These are phyloP conservation scores for Aspergillus affinis DNA, from an alignment of 495 filamentous ascomycete genomes.

Conservation along the genomic window DNA sequence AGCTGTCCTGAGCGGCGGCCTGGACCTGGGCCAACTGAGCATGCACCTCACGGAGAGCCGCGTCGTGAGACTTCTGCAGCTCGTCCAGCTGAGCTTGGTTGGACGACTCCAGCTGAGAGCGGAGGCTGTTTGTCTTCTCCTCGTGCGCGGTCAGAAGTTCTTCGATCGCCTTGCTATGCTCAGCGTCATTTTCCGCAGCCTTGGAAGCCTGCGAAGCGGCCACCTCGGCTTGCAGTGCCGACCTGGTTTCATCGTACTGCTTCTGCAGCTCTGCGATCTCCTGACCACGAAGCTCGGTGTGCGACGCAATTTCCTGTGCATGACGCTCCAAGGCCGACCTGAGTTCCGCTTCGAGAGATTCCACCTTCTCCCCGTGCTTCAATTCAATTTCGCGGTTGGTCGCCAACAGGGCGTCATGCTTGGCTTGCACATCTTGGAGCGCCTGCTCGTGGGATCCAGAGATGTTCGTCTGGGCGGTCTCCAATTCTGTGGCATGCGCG, in stretches of 20 bases:
- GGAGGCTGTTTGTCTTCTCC: constrained; percentile 36
- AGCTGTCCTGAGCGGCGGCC: constrained; percentile 39
- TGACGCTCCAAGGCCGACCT: constrained; percentile 33
- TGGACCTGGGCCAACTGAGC: constrained; percentile 39
- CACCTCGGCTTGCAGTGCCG: constrained; percentile 35
- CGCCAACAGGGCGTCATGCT: constrained; percentile 39
- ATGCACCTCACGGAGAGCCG: constrained; percentile 30
- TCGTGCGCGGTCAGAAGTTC: constrained; percentile 47
- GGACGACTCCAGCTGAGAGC: constrained; percentile 37
- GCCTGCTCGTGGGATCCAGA: constrained; percentile 34
- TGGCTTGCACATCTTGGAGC: constrained; percentile 38
- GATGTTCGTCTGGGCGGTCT: constrained; percentile 27
- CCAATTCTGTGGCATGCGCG: constrained; percentile 34
- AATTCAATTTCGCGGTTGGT: constrained; percentile 36
- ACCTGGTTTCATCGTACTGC: constrained; percentile 34
- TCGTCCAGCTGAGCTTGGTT: constrained; percentile 40
- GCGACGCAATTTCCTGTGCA: constrained; percentile 32
- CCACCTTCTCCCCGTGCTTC: constrained; percentile 32
- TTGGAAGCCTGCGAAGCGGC: constrained; percentile 33
- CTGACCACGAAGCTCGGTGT: constrained; percentile 32
- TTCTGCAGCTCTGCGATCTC: constrained; percentile 38
- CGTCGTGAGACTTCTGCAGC: constrained; percentile 41
- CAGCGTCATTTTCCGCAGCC: constrained; percentile 39
- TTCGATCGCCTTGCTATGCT: constrained; percentile 46
- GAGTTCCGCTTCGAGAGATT: constrained; percentile 39